A percentile compares a stretch with the other conserved stretches of the same genome.
phyloP scores from a whole-genome alignment of 345 rosid species.

The Brassica carinata region DNA sequence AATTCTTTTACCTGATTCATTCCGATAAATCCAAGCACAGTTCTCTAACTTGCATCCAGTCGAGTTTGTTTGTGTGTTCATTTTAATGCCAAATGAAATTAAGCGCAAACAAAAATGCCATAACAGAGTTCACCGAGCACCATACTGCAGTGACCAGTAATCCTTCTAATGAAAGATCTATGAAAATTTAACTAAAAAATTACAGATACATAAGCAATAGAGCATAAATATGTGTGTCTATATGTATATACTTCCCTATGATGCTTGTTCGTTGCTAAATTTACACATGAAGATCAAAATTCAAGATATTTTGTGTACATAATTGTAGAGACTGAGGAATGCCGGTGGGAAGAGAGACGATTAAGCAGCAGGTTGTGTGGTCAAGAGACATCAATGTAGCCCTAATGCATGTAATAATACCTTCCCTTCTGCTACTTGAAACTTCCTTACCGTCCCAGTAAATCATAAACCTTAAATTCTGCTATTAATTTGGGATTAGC shows the following conservation, averaged over 20 bases:
- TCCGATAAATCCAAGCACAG: slow-evolving; percentile 25
- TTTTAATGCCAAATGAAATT: slow-evolving; percentile 14
- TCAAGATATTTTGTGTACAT: slow-evolving; percentile 7
- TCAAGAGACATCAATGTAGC: slow-evolving; percentile 60
- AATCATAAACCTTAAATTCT: slow-evolving; percentile 66
- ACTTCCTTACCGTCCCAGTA: slow-evolving; percentile 77
- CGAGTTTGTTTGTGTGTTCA: not conserved
- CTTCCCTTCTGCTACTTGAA: slow-evolving; percentile 80
- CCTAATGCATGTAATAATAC: slow-evolving; percentile 80
- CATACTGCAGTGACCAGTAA: not conserved
- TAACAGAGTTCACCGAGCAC: not conserved
- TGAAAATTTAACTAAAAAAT: not conserved
- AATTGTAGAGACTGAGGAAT: slow-evolving; percentile 16
- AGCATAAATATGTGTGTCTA: not conserved
- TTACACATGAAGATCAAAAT: slow-evolving; percentile 17
- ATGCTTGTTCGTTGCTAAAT: slow-evolving; percentile 17
- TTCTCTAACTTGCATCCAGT: not conserved
- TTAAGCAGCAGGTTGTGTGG: slow-evolving; percentile 54
- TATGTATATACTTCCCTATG: not conserved
- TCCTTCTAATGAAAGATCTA: not conserved
- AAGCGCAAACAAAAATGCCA: not conserved
- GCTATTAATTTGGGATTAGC: slow-evolving; percentile 64
- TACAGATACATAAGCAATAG: not conserved
- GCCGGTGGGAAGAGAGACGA: slow-evolving; percentile 10
- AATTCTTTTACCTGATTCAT: slow-evolving; percentile 33